Percentiles rank a stretch among this genome's conserved stretches.
Conservation (phyloP, 352 stramenopile genomes). For the Blastocystis sp. region DNA sequence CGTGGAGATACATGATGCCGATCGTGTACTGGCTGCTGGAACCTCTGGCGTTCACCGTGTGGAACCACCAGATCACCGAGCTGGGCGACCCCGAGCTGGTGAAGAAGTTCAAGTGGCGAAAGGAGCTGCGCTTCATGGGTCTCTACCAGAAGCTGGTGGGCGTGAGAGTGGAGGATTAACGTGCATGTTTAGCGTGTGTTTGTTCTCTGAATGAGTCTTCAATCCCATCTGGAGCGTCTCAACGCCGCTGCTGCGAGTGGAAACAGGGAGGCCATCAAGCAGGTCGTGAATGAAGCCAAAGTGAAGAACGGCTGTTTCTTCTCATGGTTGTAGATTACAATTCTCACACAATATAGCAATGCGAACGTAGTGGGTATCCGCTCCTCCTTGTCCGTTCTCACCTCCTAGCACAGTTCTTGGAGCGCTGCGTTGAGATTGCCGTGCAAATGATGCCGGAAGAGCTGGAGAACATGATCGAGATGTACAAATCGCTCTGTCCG, state of each 20-base stretch:
- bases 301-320: neutral
- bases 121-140: too few species aligned
- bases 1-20: too few species aligned
- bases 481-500: slow-evolving; percentile 27
- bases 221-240: slow-evolving; percentile 38
- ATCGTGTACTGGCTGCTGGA: too few species aligned
- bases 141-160: too few species aligned
- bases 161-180: too few species aligned
- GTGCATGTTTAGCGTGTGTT: too few species aligned
- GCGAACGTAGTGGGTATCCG: neutral
- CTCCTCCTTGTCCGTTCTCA: neutral
- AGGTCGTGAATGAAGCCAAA: slow-evolving; percentile 52
- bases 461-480: slow-evolving; percentile 2
- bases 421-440: slow-evolving; percentile 13
- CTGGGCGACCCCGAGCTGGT: too few species aligned
- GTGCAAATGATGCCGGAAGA: slow-evolving; percentile 2
- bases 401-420: slow-evolving; percentile 26
- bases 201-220: too few species aligned
- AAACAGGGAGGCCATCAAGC: neutral
- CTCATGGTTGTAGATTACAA: neutral
- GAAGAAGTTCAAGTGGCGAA: too few species aligned
- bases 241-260: neutral
- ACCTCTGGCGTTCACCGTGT: too few species aligned
- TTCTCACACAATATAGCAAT: neutral
- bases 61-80: too few species aligned